Evolutionary conservation across 495 filamentous ascomycete species (phyloP).

Genomic region (Apiosordaria backusii): DNA sequence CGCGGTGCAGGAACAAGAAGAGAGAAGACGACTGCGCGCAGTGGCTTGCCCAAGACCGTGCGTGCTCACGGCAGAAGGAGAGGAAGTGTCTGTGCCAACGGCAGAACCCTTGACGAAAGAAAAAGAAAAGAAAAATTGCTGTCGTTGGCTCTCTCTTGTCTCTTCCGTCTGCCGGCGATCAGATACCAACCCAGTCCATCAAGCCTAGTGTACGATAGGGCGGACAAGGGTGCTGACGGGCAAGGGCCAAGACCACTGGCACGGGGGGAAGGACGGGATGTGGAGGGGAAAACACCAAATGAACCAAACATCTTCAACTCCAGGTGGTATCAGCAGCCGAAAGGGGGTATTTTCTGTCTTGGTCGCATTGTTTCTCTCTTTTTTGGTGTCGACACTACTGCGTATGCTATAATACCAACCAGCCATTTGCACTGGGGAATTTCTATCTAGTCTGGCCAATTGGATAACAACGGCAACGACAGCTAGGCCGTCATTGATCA

Average conservation of each 20-base stretch:
- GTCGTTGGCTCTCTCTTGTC: neutral
- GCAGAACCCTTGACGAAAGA: neutral
- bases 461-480: neutral
- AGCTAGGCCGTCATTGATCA: neutral
- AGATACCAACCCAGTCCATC: neutral
- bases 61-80: neutral
- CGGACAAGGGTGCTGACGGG: neutral
- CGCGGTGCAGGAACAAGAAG: neutral
- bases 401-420: neutral
- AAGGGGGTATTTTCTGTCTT: neutral
- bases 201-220: neutral
- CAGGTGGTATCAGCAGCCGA: neutral
- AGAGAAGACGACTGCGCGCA: neutral
- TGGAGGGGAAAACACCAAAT: neutral
- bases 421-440: neutral
- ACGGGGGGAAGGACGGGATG: neutral
- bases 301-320: neutral
- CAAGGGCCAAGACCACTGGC: too few relatives aligned
- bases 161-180: neutral
- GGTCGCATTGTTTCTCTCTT: neutral
- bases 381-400: neutral
- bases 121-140: neutral
- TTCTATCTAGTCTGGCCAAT: neutral
- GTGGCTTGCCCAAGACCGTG: neutral
- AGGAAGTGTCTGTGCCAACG: slow-evolving; percentile 1